Conservation (phyloP, 2,329 filamentous ascomycete genomes). For the Pseudocercospora cruenta region DNA sequence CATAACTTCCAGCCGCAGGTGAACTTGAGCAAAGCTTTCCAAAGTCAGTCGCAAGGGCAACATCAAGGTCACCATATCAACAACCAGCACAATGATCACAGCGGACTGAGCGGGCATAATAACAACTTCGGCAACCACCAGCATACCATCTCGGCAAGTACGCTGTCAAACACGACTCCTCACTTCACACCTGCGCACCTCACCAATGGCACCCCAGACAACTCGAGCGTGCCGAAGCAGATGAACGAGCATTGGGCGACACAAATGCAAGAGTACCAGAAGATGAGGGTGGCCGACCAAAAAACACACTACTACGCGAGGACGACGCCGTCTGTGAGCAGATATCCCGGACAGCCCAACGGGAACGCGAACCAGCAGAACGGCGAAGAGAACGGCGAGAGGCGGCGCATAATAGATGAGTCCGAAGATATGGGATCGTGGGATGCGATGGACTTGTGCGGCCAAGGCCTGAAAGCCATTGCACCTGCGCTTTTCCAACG, state of each 20-base stretch:
- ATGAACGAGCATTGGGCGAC: conserved; percentile 80
- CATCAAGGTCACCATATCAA: conserved; percentile 42
- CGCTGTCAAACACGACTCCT: conserved; percentile 67
- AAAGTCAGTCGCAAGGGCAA: conserved; percentile 59
- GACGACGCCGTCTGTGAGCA: conserved; percentile 55
- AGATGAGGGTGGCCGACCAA: conserved; percentile 34
- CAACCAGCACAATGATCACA: conserved; percentile 52
- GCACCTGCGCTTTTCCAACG: conserved; percentile 74
- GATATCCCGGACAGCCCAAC: conserved; percentile 28
- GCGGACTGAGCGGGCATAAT: conserved; percentile 59
- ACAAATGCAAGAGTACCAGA: conserved; percentile 65
- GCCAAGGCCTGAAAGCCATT: conserved; percentile 88
- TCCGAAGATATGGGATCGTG: conserved; percentile 69
- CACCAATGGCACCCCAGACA: conserved; percentile 63
- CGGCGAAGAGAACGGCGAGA: conserved; percentile 61
- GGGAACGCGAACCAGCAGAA: conserved; percentile 42
- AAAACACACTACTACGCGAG: conserved; percentile 71
- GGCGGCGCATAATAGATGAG: conserved; percentile 60
- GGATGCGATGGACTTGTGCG: conserved; percentile 91
- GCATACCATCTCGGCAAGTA: conserved; percentile 62
- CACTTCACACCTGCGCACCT: conserved; percentile 63
- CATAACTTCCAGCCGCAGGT: conserved; percentile 57
- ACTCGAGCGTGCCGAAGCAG: conserved; percentile 55
- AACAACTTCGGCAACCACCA: conserved; percentile 63
- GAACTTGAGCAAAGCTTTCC: conserved; percentile 72